Percentiles rank a stretch among this genome's conserved stretches.
Conservation (phyloP, 2,329 filamentous ascomycete species). For the Hypocrella siamensis region DNA sequence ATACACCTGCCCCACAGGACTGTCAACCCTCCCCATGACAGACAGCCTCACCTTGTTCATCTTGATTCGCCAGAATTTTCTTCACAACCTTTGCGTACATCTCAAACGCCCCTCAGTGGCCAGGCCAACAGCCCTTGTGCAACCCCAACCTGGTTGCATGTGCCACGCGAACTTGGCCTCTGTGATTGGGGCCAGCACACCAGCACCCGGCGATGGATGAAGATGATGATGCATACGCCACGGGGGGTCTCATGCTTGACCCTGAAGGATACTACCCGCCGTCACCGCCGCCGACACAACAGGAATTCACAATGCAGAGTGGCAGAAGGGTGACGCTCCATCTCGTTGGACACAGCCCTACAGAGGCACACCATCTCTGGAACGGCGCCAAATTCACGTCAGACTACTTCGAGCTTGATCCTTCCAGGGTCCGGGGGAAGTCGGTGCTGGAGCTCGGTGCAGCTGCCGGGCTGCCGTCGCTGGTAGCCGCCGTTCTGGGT, state of each 20-base stretch:
- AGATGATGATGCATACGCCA: conserved; percentile 19
- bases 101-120: too few relatives aligned
- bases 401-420: conserved; percentile 58
- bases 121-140: too few relatives aligned
- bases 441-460: conserved; percentile 83
- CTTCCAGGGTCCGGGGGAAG: conserved; percentile 45
- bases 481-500: conserved; percentile 60
- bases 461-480: conserved; percentile 68
- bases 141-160: too few relatives aligned
- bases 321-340: conserved; percentile 53
- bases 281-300: conserved; percentile 58
- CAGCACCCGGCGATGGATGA: conserved; percentile 6
- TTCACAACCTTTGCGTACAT: too few relatives aligned
- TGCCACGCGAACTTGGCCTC: too few relatives aligned
- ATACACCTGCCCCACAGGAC: too few relatives aligned
- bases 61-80: too few relatives aligned
- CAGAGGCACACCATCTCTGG: conserved; percentile 87
- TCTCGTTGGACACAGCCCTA: conserved; percentile 73
- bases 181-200: too few relatives aligned
- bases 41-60: too few relatives aligned
- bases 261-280: conserved; percentile 68
- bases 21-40: too few relatives aligned
- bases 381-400: conserved; percentile 71
- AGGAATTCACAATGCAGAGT: conserved; percentile 52
- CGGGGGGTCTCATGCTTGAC: conserved; percentile 55